Evolutionary conservation across 2,329 filamentous ascomycete species (phyloP), one percentile per base, ranked within the genome.

Genomic region (Apiospora marii): DNA sequence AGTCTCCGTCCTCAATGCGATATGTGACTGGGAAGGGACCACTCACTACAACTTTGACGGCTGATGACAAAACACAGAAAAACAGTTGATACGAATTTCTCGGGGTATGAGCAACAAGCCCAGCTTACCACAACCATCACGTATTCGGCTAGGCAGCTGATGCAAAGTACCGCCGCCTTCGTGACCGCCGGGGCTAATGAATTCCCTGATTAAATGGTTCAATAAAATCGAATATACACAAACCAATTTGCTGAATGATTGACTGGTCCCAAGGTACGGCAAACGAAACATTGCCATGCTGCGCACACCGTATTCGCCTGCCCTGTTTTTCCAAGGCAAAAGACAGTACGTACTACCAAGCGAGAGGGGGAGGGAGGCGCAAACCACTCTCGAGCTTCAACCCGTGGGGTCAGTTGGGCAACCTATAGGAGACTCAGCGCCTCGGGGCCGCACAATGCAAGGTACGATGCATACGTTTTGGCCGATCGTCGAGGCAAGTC

Each of bases 381-480:
- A 41, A 41, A 64, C 8, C 19, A 64, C 19, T 24, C 58, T 10
- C 30, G 19, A 61, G 22, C 67, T 13, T 49, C 14, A 34, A 34
- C 14, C 67, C 67, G 67, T 58, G 68, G 46, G 68, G 46, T 70
- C 68, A 70, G 34, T 70, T 44, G 30, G 46, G 30, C 46, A 41
- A n/a, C 58, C 58, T 64, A 64, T 64, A 41, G 58, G 58, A 61
- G 58, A 64, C 58, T 41, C 58, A 13, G 58, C 58, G 30, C 34
- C 68, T 53, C 68, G 27, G n/a, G 46, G 48, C 48, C 68, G 46
- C 68, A 51, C 68, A 27, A 70, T 70, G 68, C 68, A 70, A 70
- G 68, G 68, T 70, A 70, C 68, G 68, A 70, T 70, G 68, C 68
- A 58, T 44, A 51, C 68, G 37, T 43, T 43, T 58, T 58, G 46